A percentile compares a stretch with the other conserved stretches of the same genome.
phyloP scores from a whole-genome alignment of 495 filamentous ascomycete species.

The Bathelium albidoporum region DNA sequence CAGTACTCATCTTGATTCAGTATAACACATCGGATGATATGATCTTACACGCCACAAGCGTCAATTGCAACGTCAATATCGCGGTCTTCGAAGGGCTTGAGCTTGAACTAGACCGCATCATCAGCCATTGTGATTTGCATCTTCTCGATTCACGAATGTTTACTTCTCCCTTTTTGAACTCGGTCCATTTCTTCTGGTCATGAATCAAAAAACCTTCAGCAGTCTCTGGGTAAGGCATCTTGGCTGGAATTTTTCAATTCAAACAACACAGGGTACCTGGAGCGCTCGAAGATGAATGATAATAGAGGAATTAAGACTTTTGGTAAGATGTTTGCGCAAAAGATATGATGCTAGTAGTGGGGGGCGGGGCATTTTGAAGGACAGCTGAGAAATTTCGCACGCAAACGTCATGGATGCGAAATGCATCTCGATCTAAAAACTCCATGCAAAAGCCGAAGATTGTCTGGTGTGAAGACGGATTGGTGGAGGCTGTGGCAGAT shows the following conservation, averaged over 20 bases:
- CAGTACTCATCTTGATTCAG: background rate
- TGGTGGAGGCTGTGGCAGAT: background rate
- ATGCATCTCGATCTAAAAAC: no score
- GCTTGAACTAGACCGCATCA: slow-evolving; percentile 46
- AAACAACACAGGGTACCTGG: background rate
- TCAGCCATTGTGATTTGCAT: background rate
- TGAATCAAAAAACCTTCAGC: slow-evolving; percentile 64
- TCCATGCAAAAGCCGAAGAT: no score
- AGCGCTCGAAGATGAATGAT: background rate
- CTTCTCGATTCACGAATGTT: slow-evolving; percentile 10
- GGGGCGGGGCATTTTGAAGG: background rate
- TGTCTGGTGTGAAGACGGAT: background rate
- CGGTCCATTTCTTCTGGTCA: slow-evolving; percentile 45
- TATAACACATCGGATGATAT: slow-evolving; percentile 46
- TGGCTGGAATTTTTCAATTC: slow-evolving; percentile 11
- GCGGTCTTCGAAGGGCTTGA: slow-evolving; percentile 65
- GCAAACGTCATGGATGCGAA: background rate
- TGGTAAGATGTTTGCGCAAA: background rate
- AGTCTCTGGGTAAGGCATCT: slow-evolving; percentile 65
- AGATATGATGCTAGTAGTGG: background rate
- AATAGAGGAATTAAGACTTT: background rate
- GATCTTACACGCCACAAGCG: slow-evolving; percentile 71
- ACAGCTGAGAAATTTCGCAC: background rate
- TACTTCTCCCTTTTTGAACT: slow-evolving; percentile 58
- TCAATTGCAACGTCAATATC: slow-evolving; percentile 67